Evolutionary conservation across 805 yeast species (phyloP).

Genomic region (Cyberlindnera euphorbiae): DNA sequence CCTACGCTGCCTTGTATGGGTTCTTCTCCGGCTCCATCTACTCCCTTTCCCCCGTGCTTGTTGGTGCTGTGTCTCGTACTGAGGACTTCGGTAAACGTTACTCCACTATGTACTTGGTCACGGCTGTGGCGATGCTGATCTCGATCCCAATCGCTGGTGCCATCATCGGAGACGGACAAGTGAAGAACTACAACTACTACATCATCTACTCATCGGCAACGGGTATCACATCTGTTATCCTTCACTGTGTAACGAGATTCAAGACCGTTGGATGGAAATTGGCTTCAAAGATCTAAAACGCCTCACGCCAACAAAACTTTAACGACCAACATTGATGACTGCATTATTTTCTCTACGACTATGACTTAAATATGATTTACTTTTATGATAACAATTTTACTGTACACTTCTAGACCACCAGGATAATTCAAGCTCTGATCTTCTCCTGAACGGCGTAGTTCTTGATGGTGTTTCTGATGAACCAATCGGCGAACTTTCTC

Average conservation of each 20-base stretch:
- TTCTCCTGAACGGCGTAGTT: constrained; percentile 41
- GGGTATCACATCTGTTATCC: constrained; percentile 33
- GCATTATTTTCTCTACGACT: too few relatives aligned
- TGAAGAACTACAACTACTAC: constrained; percentile 36
- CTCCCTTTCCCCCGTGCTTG: constrained; percentile 54
- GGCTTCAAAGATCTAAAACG: constrained; percentile 26
- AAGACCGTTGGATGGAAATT: constrained; percentile 39
- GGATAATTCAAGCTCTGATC: constrained; percentile 10
- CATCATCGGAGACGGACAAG: constrained; percentile 33
- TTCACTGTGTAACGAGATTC: constrained; percentile 38
- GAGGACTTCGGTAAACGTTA: constrained; percentile 52
- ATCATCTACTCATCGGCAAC: constrained; percentile 40
- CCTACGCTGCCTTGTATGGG: constrained; percentile 48
- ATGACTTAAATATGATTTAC: not conserved
- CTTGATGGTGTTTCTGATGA: constrained; percentile 41
- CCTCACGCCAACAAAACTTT: too few relatives aligned
- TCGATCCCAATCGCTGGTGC: constrained; percentile 48
- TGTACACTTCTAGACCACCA: not conserved
- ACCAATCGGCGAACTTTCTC: constrained; percentile 47
- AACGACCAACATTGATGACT: too few relatives aligned
- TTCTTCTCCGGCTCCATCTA: constrained; percentile 52
- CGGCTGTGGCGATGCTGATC: constrained; percentile 45
- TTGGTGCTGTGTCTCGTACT: constrained; percentile 53
- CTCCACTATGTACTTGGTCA: constrained; percentile 53
- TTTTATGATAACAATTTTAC: too few relatives aligned